Base-by-base conservation (phyloP, 1,284 basidiomycete genomes). In the Fomitiporia mediterranea region DNA sequence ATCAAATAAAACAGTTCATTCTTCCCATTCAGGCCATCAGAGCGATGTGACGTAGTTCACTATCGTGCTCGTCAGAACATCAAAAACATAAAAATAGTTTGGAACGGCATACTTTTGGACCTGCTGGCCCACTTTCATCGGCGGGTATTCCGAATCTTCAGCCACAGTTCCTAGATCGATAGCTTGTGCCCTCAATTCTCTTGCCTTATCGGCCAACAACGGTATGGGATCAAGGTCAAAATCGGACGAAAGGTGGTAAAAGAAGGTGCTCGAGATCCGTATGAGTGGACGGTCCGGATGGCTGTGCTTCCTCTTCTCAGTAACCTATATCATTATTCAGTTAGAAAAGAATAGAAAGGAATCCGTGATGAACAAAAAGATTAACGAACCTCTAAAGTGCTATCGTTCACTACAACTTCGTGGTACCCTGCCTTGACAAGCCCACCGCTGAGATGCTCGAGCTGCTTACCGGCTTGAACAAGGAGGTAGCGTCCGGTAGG, bases 231-330 rank as follows among this genome's bases (percentile, higher is more conserved):
- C 73, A 17, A 94, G 77, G 54, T 86, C 80, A 61, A 81, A 86
- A 68, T 95, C 93, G 2, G 90, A 91, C 0, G 87, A 91, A 32
- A 96, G 78, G 66, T 94, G 92, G 86, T 88, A 94, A 75, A 96
- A 96, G 75, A 95, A 94, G 0, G 93, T 96, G 1, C 91, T 94
- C 3, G 92, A 95, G 61, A 97, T 93, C 19, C 94, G 84, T 62
- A 94, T 91, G 37, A 88, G 74, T 11, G 93, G 93, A n/a, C 93
- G 82, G 52, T 82, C 77, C 0, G 90, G 84, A 61, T 77, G 74
- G 53, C 78, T 72, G 2, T 64, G 60, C 63, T 80, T 84, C 39
- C 86, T 78, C 51, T 75, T 72, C 58, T 83, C 78, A 48, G 94
- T 84, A 1, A 81, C 80, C 87, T 92, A 58, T 3, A 55, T 51